These are phyloP conservation scores for Smittium culicis DNA, from an alignment of 371 early-diverging fungal genomes.

Conservation along the genomic window DNA sequence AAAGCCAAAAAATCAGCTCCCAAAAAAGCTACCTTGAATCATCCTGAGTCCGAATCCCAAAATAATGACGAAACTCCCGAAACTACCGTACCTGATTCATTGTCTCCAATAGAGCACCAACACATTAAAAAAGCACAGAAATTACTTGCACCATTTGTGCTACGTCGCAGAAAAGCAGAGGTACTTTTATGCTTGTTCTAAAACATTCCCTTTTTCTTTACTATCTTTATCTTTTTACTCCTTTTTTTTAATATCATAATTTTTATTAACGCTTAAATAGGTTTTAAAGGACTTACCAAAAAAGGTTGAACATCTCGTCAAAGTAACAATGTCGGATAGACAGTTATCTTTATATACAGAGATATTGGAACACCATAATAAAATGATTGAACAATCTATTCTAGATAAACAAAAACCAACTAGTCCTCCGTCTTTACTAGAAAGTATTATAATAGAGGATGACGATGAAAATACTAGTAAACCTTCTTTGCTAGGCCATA, in stretches of 20 bases:
- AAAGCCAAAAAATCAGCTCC: conserved; percentile 15
- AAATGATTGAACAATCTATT: neutral
- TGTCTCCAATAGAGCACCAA: conserved; percentile 38
- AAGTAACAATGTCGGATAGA: conserved; percentile 54
- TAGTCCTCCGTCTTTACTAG: neutral
- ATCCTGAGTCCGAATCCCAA: neutral
- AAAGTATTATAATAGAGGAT: conserved; percentile 2
- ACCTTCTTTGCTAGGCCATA: neutral
- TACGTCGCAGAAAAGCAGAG: conserved; percentile 89
- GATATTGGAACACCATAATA: conserved; percentile 3
- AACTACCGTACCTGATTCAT: conserved; percentile 43
- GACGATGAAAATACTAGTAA: neutral
- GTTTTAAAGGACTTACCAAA: conserved; percentile 61
- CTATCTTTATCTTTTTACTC: neutral
- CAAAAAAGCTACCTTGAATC: neutral
- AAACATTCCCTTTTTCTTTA: neutral
- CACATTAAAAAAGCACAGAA: conserved; percentile 30
- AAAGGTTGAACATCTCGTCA: conserved; percentile 72
- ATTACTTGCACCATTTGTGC: conserved; percentile 80
- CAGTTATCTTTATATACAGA: conserved; percentile 74
- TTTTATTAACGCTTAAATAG: neutral
- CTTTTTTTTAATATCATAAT: too few species aligned
- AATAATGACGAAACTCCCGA: neutral
- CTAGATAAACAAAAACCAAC: neutral
- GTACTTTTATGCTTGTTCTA: conserved; percentile 33